Evolutionary conservation across 371 early-diverging fungal species (phyloP), one percentile per base, ranked within the genome.

Genomic region (Encephalitozoon intestinalis): DNA sequence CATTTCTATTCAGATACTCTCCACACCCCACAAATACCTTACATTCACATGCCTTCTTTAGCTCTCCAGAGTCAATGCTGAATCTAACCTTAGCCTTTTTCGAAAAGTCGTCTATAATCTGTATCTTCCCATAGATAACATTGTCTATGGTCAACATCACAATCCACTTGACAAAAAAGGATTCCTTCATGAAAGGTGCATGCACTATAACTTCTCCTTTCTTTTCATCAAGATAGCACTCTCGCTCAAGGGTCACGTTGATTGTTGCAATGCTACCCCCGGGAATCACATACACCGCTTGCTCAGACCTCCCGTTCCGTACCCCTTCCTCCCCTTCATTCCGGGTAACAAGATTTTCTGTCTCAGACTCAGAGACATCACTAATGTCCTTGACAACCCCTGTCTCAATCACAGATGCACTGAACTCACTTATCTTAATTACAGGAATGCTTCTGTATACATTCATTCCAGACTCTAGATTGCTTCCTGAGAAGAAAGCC

Each of bases 131-230:
- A 44, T 67, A 52, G 12, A 74, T 15, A 7, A 23, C 15, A 31
- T 52, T 44, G 44, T 74, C 75, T 6, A 74, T 30, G 5, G 75
- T 74, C 28, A 74, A 31, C 65, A 74, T 67, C 31, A 54, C 68
- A 18, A 31, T 28, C 75, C 75, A 74, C 34, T 49, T 46, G 54
- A n/a, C 18, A 30, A 30, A 44, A 39, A 66, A 41, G 11, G 25
- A 1, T 39, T 54, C 46, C 30, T 40, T 54, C 21, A 74, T 53
- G 43, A 34, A 41, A 6, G 43, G 46, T 18, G 75, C 37, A 51
- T 74, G 75, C n/a, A 74, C 75, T 52, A 28, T 39, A 25, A 50
- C n/a, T 34, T 31, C 37, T 30, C 58, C 58, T 7, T 58, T 37
- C 2, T 11, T 15, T 2, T 2, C 58, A 11, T 40, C 30, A 23